A percentile compares a stretch with the other conserved stretches of the same genome.
These are phyloP conservation scores for Amyloporia xantha DNA, from an alignment of 768 basidiomycete species.

Conservation along the genomic window DNA sequence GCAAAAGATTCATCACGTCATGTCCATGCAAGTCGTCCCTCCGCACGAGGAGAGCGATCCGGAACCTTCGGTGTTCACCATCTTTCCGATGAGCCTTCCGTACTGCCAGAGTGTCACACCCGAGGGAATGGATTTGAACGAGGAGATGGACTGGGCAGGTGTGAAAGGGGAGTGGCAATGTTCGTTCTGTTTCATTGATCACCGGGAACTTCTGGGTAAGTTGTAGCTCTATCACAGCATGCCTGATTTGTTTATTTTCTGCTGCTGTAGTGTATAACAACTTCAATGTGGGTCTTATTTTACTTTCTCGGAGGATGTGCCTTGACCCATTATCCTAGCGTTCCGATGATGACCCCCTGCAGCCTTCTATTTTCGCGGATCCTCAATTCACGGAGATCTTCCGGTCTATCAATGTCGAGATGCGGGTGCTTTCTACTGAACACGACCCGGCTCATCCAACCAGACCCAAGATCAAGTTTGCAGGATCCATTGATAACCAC, in stretches of 20 bases:
- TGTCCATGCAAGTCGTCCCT: conserved; percentile 48
- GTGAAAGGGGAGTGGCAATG: conserved; percentile 54
- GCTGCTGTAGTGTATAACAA: conserved; percentile 27
- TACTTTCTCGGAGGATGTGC: not conserved
- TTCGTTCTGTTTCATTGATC: conserved; percentile 65
- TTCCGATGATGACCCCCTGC: conserved; percentile 28
- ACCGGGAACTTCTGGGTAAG: conserved; percentile 58
- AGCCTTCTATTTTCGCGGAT: conserved; percentile 44
- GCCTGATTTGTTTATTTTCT: not conserved
- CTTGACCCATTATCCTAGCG: conserved; percentile 17
- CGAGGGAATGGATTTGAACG: conserved; percentile 28
- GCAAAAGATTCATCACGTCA: conserved; percentile 45
- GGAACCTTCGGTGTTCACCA: conserved; percentile 9
- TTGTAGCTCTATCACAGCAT: not conserved
- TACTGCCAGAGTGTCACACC: conserved; percentile 48
- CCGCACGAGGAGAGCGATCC: conserved; percentile 14
- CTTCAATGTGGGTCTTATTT: conserved; percentile 18
- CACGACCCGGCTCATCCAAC: conserved; percentile 42
- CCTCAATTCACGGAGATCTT: conserved; percentile 46
- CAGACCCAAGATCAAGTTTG: conserved; percentile 47
- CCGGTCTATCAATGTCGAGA: conserved; percentile 39
- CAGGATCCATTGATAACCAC: conserved; percentile 39
- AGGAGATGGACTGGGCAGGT: conserved; percentile 49
- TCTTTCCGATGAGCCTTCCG: conserved; percentile 46
- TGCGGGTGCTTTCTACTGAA: conserved; percentile 36